A percentile compares a stretch with the other conserved stretches of the same genome.
These are phyloP conservation scores for Globisporangium carolinianum DNA, from an alignment of 352 stramenopile species.

Conservation along the genomic window DNA sequence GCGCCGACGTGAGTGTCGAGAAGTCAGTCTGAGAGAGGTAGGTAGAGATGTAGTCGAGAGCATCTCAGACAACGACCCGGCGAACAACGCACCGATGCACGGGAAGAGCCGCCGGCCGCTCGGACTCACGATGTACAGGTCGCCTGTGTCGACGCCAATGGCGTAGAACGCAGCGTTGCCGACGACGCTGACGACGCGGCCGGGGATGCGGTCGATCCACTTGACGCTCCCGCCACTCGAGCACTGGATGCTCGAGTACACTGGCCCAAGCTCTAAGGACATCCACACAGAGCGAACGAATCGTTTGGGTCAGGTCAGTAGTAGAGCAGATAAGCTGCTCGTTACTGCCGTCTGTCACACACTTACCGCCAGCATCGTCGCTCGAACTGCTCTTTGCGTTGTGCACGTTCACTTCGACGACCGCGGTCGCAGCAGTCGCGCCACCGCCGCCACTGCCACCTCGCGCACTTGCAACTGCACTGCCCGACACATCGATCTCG, in stretches of 20 bases:
- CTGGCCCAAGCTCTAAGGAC: conserved; percentile 38
- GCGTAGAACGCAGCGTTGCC: conserved; percentile 66
- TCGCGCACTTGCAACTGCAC: background rate
- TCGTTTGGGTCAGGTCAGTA: too few species aligned
- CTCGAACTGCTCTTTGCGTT: conserved; percentile 40
- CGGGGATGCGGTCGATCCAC: conserved; percentile 79
- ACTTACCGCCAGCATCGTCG: conserved; percentile 43
- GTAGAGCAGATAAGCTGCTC: too few species aligned
- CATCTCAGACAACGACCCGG: too few species aligned
- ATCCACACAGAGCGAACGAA: background rate
- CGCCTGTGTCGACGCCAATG: conserved; percentile 50
- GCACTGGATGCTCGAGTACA: conserved; percentile 74
- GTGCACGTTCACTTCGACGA: conserved; percentile 59
- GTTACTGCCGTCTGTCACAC: too few species aligned
- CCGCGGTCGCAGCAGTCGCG: background rate
- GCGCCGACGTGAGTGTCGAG: background rate
- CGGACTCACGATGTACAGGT: conserved; percentile 58
- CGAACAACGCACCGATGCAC: conserved; percentile 41
- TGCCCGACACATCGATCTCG: conserved; percentile 33
- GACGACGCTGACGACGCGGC: conserved; percentile 38
- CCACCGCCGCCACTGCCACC: too few species aligned
- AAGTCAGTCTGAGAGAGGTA: conserved; percentile 1
- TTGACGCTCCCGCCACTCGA: conserved; percentile 38
- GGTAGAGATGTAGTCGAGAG: background rate
- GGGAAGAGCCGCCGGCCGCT: conserved; percentile 71